Evolutionary conservation across 225 moss, liverwort and hornwort genomes (phyloP).

Genomic region (Marchantia paleacea): DNA sequence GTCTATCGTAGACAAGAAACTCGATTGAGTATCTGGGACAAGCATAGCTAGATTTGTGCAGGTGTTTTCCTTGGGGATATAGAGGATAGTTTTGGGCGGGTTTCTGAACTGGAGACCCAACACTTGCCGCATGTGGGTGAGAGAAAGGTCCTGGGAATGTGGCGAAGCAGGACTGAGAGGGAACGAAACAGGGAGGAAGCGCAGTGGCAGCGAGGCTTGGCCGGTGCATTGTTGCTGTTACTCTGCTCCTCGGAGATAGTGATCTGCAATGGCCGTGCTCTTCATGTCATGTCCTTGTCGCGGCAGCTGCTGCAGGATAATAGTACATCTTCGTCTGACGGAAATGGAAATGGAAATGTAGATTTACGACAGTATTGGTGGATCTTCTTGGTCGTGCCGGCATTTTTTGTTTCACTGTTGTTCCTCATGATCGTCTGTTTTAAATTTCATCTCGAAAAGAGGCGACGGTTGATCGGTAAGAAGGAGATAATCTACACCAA

Average conservation of each 20-base stretch:
- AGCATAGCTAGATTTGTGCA: too few relatives aligned
- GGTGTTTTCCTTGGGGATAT: not conserved
- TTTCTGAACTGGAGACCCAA: not conserved
- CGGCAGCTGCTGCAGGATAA: not conserved
- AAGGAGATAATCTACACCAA: constrained; percentile 2
- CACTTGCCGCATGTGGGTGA: constrained; percentile 14
- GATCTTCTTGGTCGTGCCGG: constrained; percentile 22
- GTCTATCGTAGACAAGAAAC: too few relatives aligned
- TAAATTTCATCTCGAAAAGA: not conserved
- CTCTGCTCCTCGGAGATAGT: not conserved
- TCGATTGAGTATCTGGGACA: not conserved
- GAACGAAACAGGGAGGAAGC: constrained; percentile 20
- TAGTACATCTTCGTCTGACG: not conserved
- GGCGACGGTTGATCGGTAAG: constrained; percentile 3
- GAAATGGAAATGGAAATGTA: too few relatives aligned
- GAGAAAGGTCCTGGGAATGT: constrained; percentile 34
- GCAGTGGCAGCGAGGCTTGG: constrained; percentile 14
- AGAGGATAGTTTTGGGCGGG: not conserved
- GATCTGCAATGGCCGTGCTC: constrained; percentile 24
- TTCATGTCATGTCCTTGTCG: not conserved
- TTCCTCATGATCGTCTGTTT: constrained; percentile 3
- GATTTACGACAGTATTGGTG: not conserved
- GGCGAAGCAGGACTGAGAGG: constrained; percentile 26
- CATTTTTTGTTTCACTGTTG: not conserved
- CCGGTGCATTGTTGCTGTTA: constrained; percentile 19